Percentiles rank a stretch among this genome's conserved stretches.
phyloP scores from a whole-genome alignment of 2,329 filamentous ascomycete species.

The Beauveria caledonica region DNA sequence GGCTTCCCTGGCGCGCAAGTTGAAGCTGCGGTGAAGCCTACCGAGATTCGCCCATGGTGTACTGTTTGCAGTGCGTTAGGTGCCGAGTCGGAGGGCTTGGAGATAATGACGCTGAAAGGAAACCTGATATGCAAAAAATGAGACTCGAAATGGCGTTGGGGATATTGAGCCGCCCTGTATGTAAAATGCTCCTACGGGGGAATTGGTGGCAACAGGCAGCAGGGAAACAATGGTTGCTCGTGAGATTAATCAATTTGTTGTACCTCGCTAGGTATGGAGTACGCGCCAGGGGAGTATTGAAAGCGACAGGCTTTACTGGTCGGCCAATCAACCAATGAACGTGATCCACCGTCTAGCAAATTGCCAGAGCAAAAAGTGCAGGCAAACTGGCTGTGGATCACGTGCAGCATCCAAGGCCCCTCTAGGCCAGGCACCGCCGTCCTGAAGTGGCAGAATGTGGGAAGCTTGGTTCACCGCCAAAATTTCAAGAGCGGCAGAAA shows the following conservation, averaged over 20 bases:
- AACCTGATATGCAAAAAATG: slow-evolving; percentile 12
- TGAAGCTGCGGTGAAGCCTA: slow-evolving; percentile 19
- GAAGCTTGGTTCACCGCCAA: slow-evolving; percentile 22
- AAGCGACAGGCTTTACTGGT: slow-evolving; percentile 1
- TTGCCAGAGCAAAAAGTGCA: neutral
- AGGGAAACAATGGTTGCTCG: slow-evolving; percentile 7
- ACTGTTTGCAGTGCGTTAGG: slow-evolving; percentile 16
- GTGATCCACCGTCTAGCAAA: neutral
- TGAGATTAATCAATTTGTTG: slow-evolving; percentile 10
- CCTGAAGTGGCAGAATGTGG: neutral
- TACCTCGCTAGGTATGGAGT: neutral
- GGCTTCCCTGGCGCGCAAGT: neutral
- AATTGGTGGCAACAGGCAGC: neutral
- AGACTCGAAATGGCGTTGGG: neutral
- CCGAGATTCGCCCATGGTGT: slow-evolving; percentile 42
- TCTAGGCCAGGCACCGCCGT: neutral
- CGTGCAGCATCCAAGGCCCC: neutral
- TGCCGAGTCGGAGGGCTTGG: slow-evolving; percentile 7
- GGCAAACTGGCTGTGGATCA: neutral
- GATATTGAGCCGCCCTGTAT: neutral
- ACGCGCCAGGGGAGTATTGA: neutral
- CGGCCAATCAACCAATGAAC: slow-evolving; percentile 24
- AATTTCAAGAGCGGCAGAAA: slow-evolving; percentile 25
- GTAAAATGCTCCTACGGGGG: neutral
- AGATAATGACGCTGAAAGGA: slow-evolving; percentile 13